phyloP scores from a whole-genome alignment of 805 yeast genomes.

The Ogataea pini region DNA sequence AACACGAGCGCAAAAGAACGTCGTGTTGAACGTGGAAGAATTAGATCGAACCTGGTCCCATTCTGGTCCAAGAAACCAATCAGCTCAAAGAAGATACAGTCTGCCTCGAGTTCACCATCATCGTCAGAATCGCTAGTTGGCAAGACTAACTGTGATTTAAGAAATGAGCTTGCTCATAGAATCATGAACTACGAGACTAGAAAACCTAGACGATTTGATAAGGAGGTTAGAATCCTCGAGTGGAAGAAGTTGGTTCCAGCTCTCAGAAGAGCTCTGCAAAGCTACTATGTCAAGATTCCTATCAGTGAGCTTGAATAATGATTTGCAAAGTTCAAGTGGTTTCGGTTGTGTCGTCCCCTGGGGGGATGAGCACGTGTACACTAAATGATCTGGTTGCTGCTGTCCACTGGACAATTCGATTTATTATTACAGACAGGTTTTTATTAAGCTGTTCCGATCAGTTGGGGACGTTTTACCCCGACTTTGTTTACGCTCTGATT shows the following conservation, averaged over 20 bases:
- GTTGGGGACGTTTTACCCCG: background rate
- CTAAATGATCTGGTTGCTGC: background rate
- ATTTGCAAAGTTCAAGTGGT: background rate
- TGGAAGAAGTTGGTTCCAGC: slow-evolving; percentile 65
- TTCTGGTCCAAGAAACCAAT: slow-evolving; percentile 66
- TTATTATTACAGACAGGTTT: background rate
- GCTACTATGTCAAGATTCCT: slow-evolving; percentile 65
- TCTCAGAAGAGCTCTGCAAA: slow-evolving; percentile 60
- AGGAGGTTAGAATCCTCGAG: slow-evolving; percentile 60
- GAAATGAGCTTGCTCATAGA: slow-evolving; percentile 59
- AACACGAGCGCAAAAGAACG: slow-evolving; percentile 48
- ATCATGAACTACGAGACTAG: slow-evolving; percentile 63
- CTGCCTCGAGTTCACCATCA: slow-evolving; percentile 15
- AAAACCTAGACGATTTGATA: slow-evolving; percentile 69
- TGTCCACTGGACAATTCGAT: background rate
- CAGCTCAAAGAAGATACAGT: slow-evolving; percentile 40
- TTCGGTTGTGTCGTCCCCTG: background rate
- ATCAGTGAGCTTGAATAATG: slow-evolving; percentile 10
- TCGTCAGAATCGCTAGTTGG: slow-evolving; percentile 7
- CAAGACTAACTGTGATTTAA: slow-evolving; percentile 37
- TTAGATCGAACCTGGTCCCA: slow-evolving; percentile 64
- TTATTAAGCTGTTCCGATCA: no score
- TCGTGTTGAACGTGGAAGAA: slow-evolving; percentile 65
- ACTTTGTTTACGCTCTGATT: background rate
- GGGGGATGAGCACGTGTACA: background rate